These are phyloP conservation scores for Cyberlindnera subsufficiens DNA, from an alignment of 805 yeast species.

Conservation along the genomic window DNA sequence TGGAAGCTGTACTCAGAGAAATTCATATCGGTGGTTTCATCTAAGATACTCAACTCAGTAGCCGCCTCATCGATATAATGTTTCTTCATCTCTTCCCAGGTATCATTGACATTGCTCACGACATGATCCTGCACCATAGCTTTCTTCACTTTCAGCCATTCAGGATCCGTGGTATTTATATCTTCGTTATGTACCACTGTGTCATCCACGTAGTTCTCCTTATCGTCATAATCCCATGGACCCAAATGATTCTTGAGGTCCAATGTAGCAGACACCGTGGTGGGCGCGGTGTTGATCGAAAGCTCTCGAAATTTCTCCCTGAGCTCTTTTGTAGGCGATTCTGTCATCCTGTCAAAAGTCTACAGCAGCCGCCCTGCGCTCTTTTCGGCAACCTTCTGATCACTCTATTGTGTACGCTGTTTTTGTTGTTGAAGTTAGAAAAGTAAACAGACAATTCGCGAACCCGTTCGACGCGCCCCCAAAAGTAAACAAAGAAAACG, in stretches of 20 bases:
- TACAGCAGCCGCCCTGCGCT: no score
- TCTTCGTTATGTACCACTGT: conserved; percentile 16
- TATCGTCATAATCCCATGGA: conserved; percentile 6
- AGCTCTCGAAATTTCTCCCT: conserved; percentile 9
- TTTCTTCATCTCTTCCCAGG: conserved; percentile 22
- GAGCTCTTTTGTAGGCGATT: conserved; percentile 16
- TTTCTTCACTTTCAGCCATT: conserved; percentile 18
- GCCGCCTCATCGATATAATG: conserved; percentile 10
- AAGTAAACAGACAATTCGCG: neutral
- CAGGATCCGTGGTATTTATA: conserved; percentile 14
- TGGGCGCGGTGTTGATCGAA: conserved; percentile 2
- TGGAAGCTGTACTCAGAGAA: conserved; percentile 20
- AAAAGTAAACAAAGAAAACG: conserved; percentile 1
- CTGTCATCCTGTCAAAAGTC: neutral
- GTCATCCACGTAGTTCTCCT: conserved; percentile 11
- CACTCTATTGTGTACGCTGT: neutral
- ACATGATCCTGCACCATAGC: conserved; percentile 4
- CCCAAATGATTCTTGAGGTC: conserved; percentile 3
- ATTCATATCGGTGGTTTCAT: neutral
- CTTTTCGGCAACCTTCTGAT: neutral
- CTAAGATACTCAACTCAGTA: neutral
- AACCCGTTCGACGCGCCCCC: neutral
- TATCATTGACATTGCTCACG: conserved; percentile 1
- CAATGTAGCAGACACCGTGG: neutral
- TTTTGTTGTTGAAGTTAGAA: neutral